These are phyloP conservation scores for Arctostaphylos glauca DNA, from an alignment of 148 eudicot species.

Conservation along the genomic window DNA sequence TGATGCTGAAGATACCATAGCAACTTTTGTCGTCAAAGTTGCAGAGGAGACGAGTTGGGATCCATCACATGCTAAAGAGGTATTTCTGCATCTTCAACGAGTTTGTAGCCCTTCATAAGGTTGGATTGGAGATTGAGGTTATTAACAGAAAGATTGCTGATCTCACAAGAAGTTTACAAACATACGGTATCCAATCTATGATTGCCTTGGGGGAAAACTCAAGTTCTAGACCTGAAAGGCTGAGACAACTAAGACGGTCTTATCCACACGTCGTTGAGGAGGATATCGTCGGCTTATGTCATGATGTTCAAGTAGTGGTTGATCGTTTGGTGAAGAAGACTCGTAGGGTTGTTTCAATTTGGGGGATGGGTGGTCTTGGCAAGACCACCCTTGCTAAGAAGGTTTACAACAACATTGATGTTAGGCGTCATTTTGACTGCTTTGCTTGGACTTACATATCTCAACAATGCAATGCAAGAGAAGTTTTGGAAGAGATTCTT, in stretches of 20 bases:
- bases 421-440: constrained; percentile 18
- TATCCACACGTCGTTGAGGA: neutral
- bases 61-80: too few species aligned
- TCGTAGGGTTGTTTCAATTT: too few species aligned
- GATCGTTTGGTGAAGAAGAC: neutral
- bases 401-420: constrained; percentile 14
- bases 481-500: neutral
- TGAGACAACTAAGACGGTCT: neutral
- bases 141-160: too few species aligned
- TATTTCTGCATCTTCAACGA: too few species aligned
- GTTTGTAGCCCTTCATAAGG: too few species aligned
- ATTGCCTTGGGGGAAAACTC: too few species aligned
- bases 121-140: too few species aligned
- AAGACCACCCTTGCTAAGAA: constrained; percentile 17
- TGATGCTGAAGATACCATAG: too few species aligned
- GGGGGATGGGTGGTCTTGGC: constrained; percentile 26
- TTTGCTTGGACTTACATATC: constrained; percentile 26
- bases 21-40: too few species aligned
- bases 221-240: neutral
- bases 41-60: too few species aligned
- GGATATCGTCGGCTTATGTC: neutral
- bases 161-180: too few species aligned
- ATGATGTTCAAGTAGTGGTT: neutral
- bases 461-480: constrained; percentile 16
- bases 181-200: too few species aligned